Evolutionary conservation across 495 filamentous ascomycete species (phyloP).

Genomic region (Aspergillus ellipticus): DNA sequence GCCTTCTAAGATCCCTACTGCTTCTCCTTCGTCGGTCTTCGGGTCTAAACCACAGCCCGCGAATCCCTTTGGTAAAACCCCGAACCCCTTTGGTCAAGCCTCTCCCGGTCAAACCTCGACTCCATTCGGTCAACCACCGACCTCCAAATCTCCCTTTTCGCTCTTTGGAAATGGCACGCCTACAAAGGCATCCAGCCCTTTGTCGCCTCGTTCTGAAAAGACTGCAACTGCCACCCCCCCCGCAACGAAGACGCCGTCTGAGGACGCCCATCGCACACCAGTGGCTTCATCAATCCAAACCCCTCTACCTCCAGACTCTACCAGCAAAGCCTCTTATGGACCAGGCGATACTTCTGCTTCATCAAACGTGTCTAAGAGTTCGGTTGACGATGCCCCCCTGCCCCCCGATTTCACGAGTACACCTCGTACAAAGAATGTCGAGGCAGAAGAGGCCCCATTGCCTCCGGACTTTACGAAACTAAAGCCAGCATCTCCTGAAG

Average conservation of each 20-base stretch:
- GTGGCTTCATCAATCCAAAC: constrained; percentile 34
- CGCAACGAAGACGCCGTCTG: constrained; percentile 17
- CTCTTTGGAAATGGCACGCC: constrained; percentile 29
- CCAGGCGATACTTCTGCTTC: constrained; percentile 67
- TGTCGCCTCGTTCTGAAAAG: constrained; percentile 38
- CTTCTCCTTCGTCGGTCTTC: constrained; percentile 32
- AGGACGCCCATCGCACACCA: constrained; percentile 22
- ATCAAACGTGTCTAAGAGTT: constrained; percentile 52
- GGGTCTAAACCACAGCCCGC: constrained; percentile 22
- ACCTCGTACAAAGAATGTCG: constrained; percentile 16
- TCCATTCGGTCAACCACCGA: constrained; percentile 29
- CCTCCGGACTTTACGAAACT: constrained; percentile 32
- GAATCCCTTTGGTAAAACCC: too few relatives aligned
- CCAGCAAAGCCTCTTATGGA: constrained; percentile 61
- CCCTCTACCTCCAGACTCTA: constrained; percentile 74
- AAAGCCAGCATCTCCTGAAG: constrained; percentile 16
- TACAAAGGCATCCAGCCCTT: constrained; percentile 27
- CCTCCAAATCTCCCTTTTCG: constrained; percentile 34
- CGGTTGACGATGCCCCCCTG: constrained; percentile 39
- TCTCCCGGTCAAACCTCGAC: constrained; percentile 26
- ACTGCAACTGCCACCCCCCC: constrained; percentile 25
- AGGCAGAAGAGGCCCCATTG: constrained; percentile 28
- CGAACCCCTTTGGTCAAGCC: constrained; percentile 4
- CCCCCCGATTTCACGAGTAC: constrained; percentile 33
- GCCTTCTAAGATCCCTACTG: constrained; percentile 22